phyloP scores from a whole-genome alignment of 2,329 filamentous ascomycete species.

The Byssothecium circinans region DNA sequence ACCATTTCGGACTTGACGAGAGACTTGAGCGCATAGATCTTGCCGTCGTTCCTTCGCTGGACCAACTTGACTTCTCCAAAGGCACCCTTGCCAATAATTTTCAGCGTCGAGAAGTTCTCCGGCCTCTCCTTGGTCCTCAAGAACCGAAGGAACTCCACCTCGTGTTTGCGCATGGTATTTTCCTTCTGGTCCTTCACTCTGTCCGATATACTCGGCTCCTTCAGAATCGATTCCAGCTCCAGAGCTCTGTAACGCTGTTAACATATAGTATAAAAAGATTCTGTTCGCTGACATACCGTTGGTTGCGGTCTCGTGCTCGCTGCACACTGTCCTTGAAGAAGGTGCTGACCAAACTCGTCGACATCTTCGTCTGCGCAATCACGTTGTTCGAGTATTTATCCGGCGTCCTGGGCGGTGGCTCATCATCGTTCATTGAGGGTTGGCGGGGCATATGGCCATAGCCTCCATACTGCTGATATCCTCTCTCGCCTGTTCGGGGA shows the following conservation, averaged over 20 bases:
- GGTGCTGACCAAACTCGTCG: constrained; percentile 66
- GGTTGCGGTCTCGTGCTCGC: constrained; percentile 89
- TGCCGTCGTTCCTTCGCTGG: constrained; percentile 92
- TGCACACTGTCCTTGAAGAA: constrained; percentile 99
- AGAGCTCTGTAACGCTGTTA: constrained; percentile 66
- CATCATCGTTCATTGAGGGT: constrained; percentile 59
- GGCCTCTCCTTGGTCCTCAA: constrained; percentile 90
- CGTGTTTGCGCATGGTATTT: constrained; percentile 80
- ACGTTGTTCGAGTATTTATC: constrained; percentile 89
- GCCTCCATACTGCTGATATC: constrained; percentile 64
- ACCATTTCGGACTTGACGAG: constrained; percentile 97
- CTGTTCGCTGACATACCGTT: constrained; percentile 65
- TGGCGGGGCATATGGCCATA: constrained; percentile 70
- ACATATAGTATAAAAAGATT: constrained; percentile 5
- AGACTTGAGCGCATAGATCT: constrained; percentile 98
- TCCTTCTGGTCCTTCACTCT: constrained; percentile 81
- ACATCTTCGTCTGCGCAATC: constrained; percentile 69
- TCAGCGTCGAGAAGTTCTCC: constrained; percentile 92
- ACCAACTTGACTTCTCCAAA: constrained; percentile 98
- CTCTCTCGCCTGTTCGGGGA: constrained; percentile 75
- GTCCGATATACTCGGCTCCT: constrained; percentile 73
- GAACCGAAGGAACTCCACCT: constrained; percentile 92
- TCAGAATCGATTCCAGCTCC: constrained; percentile 84
- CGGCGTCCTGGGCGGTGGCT: constrained; percentile 76
- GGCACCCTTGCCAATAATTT: constrained; percentile 98